Evolutionary conservation across 768 basidiomycete species (phyloP).

Genomic region (Xanthoconium purpureum): DNA sequence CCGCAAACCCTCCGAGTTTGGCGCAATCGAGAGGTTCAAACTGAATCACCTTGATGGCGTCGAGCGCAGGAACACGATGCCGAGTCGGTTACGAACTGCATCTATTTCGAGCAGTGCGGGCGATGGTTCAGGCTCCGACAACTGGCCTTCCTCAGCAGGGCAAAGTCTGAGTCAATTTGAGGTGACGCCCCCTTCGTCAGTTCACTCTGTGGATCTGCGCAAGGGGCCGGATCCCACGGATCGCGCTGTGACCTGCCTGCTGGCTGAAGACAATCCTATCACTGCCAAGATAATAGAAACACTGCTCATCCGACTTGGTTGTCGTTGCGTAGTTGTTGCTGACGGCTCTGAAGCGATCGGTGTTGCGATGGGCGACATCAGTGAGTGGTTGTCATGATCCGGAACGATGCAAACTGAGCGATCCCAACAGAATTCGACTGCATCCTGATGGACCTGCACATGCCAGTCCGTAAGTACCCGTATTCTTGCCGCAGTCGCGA

Average conservation of each 20-base stretch:
- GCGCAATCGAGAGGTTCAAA: constrained; percentile 87
- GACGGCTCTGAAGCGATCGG: constrained; percentile 97
- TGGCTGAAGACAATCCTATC: constrained; percentile 98
- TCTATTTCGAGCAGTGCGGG: constrained; percentile 82
- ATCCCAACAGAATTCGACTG: constrained; percentile 81
- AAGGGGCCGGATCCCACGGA: constrained; percentile 77
- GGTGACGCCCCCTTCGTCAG: constrained; percentile 74
- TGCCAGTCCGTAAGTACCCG: constrained; percentile 77
- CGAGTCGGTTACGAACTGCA: constrained; percentile 82
- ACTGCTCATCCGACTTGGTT: constrained; percentile 87
- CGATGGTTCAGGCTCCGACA: constrained; percentile 75
- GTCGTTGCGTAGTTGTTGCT: constrained; percentile 91
- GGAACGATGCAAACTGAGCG: constrained; percentile 4
- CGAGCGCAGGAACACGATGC: constrained; percentile 79
- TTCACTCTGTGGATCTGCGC: constrained; percentile 79
- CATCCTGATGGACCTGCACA: constrained; percentile 92
- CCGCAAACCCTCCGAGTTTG: constrained; percentile 88
- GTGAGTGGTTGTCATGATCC: constrained; percentile 46
- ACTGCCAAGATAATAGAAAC: constrained; percentile 98
- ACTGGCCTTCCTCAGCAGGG: constrained; percentile 59
- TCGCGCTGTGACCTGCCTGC: constrained; percentile 86
- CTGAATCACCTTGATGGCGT: constrained; percentile 73
- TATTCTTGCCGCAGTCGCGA: neutral
- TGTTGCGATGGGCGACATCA: constrained; percentile 96
- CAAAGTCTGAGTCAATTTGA: constrained; percentile 54